Conservation (phyloP, 257 asterid species). For the Vinca minor region DNA sequence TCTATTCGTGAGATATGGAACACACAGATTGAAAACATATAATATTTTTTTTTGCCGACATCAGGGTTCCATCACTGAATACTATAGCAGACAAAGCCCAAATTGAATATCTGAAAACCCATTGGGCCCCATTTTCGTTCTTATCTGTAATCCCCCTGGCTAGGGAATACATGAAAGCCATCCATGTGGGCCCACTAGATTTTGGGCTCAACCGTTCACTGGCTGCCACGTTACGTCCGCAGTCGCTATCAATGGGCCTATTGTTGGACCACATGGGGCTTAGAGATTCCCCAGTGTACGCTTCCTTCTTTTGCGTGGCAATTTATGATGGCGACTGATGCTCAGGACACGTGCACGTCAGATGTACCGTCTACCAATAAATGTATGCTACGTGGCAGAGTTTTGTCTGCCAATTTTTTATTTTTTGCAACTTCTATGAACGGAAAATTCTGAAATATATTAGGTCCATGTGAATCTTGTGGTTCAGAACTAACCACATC, state of each 20-base stretch:
- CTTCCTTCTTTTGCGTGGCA: constrained; percentile 26
- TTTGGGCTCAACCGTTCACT: constrained; percentile 18
- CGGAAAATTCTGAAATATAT: too few relatives aligned
- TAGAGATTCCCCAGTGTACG: constrained; percentile 25
- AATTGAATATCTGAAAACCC: constrained; percentile 11
- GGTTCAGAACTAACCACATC: too few relatives aligned
- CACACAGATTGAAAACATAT: too few relatives aligned
- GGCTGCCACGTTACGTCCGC: constrained; percentile 45
- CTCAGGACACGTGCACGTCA: constrained; percentile 36
- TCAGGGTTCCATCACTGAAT: not conserved
- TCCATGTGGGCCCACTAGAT: constrained; percentile 17
- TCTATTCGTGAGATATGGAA: too few relatives aligned
- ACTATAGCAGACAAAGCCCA: constrained; percentile 15
- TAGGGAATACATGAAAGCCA: constrained; percentile 23
- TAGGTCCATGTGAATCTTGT: too few relatives aligned
- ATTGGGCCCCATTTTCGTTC: constrained; percentile 25
- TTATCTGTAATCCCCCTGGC: constrained; percentile 30
- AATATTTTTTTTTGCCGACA: too few relatives aligned
- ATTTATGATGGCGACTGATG: constrained; percentile 28
- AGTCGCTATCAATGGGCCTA: constrained; percentile 20
- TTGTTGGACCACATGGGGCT: constrained; percentile 25
- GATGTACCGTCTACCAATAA: constrained; percentile 4
- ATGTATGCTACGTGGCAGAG: constrained; percentile 20
- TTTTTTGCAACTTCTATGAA: too few relatives aligned
- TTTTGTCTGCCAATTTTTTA: not conserved